phyloP scores from a whole-genome alignment of 139 green algal genomes.

The Haematococcus lacustris region DNA sequence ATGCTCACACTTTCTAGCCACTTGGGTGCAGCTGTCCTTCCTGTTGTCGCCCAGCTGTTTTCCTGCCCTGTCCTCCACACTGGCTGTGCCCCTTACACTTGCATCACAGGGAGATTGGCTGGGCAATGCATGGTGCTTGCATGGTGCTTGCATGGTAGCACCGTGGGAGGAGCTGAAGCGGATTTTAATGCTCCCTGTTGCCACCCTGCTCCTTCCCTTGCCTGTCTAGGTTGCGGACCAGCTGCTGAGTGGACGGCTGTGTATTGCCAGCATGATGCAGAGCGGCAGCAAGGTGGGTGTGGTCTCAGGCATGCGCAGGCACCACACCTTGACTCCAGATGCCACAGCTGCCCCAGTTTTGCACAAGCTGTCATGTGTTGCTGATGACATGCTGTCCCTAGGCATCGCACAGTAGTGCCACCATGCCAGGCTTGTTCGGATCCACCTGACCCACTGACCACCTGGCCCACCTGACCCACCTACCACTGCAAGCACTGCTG shows the following conservation, averaged over 20 bases:
- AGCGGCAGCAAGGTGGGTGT: conserved; percentile 56
- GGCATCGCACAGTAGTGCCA: too few relatives aligned
- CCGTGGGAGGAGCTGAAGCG: background rate
- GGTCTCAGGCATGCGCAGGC: too few relatives aligned
- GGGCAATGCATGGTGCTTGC: background rate
- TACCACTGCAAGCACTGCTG: background rate
- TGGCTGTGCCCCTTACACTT: too few relatives aligned
- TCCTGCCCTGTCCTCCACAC: background rate
- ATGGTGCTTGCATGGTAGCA: background rate
- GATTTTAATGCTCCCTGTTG: background rate
- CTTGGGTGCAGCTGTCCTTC: conserved; percentile 2
- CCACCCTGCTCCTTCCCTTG: background rate
- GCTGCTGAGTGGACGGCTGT: conserved; percentile 82
- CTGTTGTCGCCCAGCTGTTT: background rate
- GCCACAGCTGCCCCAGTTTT: too few relatives aligned
- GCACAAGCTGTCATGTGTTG: too few relatives aligned
- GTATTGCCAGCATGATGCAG: conserved; percentile 87
- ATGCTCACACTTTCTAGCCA: too few relatives aligned
- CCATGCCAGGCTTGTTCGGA: too few relatives aligned
- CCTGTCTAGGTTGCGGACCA: conserved; percentile 71
- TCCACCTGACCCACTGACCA: too few relatives aligned
- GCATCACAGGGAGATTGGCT: background rate
- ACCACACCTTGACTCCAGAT: too few relatives aligned
- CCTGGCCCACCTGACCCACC: too few relatives aligned
- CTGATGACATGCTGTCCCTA: too few relatives aligned